Conservation (phyloP, 768 basidiomycete genomes). For the Zangia roseola region DNA sequence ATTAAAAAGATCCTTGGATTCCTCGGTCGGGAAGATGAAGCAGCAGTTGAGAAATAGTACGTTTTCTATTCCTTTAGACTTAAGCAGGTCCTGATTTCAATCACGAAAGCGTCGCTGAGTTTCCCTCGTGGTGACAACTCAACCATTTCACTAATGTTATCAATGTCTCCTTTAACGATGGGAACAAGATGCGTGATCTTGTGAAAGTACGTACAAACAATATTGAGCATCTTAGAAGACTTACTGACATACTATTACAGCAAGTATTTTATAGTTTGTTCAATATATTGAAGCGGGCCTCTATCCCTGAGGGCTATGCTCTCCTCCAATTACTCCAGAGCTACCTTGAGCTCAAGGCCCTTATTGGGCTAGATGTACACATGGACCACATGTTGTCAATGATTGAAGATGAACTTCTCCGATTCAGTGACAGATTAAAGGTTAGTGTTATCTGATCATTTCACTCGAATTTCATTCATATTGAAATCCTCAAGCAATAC, state of each 20-base stretch:
- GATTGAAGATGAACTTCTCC: slow-evolving; percentile 17
- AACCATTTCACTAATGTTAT: slow-evolving; percentile 32
- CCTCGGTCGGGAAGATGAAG: slow-evolving; percentile 9
- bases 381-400: slow-evolving; percentile 24
- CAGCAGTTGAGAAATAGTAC: slow-evolving; percentile 23
- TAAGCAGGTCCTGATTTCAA: no score
- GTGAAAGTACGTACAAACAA: slow-evolving; percentile 30
- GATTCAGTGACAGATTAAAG: slow-evolving; percentile 10
- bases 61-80: not conserved
- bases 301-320: slow-evolving; percentile 20
- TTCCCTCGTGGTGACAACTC: slow-evolving; percentile 37
- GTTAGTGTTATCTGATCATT: not conserved
- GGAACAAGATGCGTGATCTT: slow-evolving; percentile 37
- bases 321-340: slow-evolving; percentile 30
- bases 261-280: no score
- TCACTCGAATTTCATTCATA: no score
- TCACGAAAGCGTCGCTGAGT: not conserved
- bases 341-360: slow-evolving; percentile 33
- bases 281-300: no score
- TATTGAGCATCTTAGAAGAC: no score
- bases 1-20: slow-evolving; percentile 22
- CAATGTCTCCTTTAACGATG: slow-evolving; percentile 33
- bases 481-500: not conserved
- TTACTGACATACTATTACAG: no score
- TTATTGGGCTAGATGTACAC: slow-evolving; percentile 31